Evolutionary conservation across 176 grass and related monocot genomes (phyloP).

Genomic region (Saccharum spontaneum): DNA sequence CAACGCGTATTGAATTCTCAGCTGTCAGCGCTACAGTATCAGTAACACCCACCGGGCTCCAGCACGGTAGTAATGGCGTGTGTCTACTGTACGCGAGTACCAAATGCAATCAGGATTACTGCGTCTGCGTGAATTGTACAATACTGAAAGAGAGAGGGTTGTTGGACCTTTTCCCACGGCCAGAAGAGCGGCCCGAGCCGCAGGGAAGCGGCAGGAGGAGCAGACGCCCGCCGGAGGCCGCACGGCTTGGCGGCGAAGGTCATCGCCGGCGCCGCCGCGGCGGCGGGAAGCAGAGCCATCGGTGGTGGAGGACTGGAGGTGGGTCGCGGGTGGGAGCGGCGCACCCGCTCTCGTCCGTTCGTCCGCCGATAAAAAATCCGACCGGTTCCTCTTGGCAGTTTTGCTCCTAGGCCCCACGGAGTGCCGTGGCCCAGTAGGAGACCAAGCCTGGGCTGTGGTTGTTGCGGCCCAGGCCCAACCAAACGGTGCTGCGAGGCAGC

Average conservation of each 20-base stretch:
- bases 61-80: not conserved
- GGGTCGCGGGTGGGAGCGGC: not conserved
- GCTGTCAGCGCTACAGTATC: constrained; percentile 7
- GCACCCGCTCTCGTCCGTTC: constrained; percentile 26
- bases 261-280: constrained; percentile 2
- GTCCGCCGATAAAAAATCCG: constrained; percentile 33
- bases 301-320: not conserved
- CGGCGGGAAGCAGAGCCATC: constrained; percentile 31
- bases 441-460: not conserved
- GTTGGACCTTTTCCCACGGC: constrained; percentile 86
- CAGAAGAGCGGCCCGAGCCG: constrained; percentile 84
- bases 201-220: constrained; percentile 29
- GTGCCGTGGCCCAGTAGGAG: not conserved
- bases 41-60: too few relatives aligned
- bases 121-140: not conserved
- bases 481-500: not conserved
- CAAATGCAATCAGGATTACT: not conserved
- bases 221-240: constrained; percentile 4
- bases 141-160: not conserved
- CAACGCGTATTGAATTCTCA: not conserved
- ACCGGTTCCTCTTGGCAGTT: too few relatives aligned
- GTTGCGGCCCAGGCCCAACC: not conserved
- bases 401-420: not conserved
- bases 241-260: not conserved
- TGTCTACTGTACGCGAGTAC: not conserved